Conservation (phyloP, 108 stramenopile genomes). For the Nannochloropsis gaditana region DNA sequence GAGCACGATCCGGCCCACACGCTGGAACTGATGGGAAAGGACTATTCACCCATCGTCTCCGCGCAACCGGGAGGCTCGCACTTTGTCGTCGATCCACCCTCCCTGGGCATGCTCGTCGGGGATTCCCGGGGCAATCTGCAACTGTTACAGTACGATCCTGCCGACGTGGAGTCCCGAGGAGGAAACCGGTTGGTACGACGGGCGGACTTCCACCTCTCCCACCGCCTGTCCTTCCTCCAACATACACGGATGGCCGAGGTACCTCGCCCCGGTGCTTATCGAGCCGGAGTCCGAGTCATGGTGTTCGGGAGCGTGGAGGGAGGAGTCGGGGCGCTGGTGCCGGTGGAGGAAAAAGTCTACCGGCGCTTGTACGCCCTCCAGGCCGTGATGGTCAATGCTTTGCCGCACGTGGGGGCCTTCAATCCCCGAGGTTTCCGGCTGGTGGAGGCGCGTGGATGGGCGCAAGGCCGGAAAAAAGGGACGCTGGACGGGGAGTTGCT, state of each 20-base stretch:
- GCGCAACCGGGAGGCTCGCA: background rate
- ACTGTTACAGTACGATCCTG: slow-evolving; percentile 84
- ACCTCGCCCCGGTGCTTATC: background rate
- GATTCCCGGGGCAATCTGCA: slow-evolving; percentile 45
- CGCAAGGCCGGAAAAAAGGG: slow-evolving; percentile 72
- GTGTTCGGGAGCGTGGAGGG: slow-evolving; percentile 78
- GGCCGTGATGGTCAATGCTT: slow-evolving; percentile 78
- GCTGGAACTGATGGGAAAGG: background rate
- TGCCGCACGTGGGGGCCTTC: slow-evolving; percentile 77
- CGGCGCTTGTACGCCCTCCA: slow-evolving; percentile 47
- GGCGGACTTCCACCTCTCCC: slow-evolving; percentile 78
- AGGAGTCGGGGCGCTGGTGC: slow-evolving; percentile 65
- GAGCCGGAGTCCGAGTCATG: background rate
- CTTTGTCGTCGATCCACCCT: slow-evolving; percentile 38
- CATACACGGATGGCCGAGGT: background rate
- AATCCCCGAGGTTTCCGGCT: slow-evolving; percentile 62
- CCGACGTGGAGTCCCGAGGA: slow-evolving; percentile 74
- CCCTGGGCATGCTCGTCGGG: slow-evolving; percentile 37
- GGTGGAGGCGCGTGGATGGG: slow-evolving; percentile 65
- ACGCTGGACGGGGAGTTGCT: slow-evolving; percentile 84
- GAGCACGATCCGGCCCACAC: background rate
- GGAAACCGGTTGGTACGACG: slow-evolving; percentile 82
- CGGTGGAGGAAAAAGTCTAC: slow-evolving; percentile 58
- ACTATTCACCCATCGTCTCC: background rate
- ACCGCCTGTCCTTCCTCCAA: slow-evolving; percentile 59